Percentiles rank a stretch among this genome's conserved stretches.
These are phyloP conservation scores for Nemania abortiva DNA, from an alignment of 2,329 filamentous ascomycete species.

Conservation along the genomic window DNA sequence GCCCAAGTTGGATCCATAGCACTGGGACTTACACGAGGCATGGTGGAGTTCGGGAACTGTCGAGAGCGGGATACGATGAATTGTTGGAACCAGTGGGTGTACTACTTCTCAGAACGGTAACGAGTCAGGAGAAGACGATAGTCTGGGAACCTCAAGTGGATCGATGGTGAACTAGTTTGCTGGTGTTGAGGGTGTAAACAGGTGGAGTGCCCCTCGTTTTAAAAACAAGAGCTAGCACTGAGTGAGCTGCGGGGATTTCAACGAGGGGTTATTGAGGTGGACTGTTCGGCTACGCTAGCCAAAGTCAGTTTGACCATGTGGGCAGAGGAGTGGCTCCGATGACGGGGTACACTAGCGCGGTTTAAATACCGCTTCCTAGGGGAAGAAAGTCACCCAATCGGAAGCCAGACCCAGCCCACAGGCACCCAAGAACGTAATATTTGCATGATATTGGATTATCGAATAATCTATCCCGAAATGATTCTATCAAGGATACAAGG, in stretches of 20 bases:
- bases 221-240: conserved; percentile 16
- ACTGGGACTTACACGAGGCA: conserved; percentile 51
- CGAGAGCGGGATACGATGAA: conserved; percentile 7
- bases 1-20: not conserved
- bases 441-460: not conserved
- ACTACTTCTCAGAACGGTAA: conserved; percentile 11
- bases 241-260: conserved; percentile 33
- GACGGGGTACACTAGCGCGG: conserved; percentile 16
- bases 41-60: conserved; percentile 42
- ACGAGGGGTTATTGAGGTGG: conserved; percentile 27
- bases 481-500: not conserved
- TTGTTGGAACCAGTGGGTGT: conserved; percentile 14
- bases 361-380: conserved; percentile 34
- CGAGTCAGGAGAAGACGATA: conserved; percentile 10
- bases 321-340: conserved; percentile 16
- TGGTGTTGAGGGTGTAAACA: conserved; percentile 30
- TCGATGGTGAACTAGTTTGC: conserved; percentile 36
- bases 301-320: conserved; percentile 6
- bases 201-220: conserved; percentile 41
- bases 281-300: conserved; percentile 6
- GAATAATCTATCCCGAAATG: not conserved
- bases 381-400: conserved; percentile 21
- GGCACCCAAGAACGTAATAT: not conserved
- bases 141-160: conserved; percentile 32
- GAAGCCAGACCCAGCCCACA: conserved; percentile 26